Conservation (phyloP, 768 basidiomycete genomes). For the Mycena epipterygia region DNA sequence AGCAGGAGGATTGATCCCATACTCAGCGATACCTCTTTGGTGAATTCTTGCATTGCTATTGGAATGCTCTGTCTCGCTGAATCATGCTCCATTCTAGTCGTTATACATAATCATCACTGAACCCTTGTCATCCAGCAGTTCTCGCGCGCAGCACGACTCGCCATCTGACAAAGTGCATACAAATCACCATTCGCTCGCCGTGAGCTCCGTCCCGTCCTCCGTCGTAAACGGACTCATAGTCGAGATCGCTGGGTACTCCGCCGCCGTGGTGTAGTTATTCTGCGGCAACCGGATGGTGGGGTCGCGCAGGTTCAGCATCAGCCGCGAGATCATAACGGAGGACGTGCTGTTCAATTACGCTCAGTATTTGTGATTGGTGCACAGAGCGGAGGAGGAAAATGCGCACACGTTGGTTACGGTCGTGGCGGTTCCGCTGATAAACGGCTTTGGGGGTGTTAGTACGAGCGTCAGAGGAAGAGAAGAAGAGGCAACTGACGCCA, state of each 20-base stretch:
- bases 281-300: conserved; percentile 31
- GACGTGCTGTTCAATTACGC: conserved; percentile 47
- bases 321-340: conserved; percentile 54
- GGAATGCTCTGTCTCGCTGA: too few relatives aligned
- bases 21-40: too few relatives aligned
- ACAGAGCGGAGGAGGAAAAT: background rate
- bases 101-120: too few relatives aligned
- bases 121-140: too few relatives aligned
- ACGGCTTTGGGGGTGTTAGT: conserved; percentile 39
- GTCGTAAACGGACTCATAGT: conserved; percentile 18
- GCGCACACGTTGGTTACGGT: conserved; percentile 54
- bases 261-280: background rate
- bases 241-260: conserved; percentile 6
- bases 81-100: too few relatives aligned
- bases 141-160: too few relatives aligned
- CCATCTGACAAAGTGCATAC: too few relatives aligned
- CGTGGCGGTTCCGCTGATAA: conserved; percentile 48
- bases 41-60: too few relatives aligned
- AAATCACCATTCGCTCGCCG: background rate
- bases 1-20: too few relatives aligned
- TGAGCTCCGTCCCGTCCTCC: conserved; percentile 9
- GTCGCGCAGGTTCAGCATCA: conserved; percentile 59
- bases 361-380: background rate
- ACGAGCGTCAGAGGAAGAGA: background rate
- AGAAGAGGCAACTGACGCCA: conserved; percentile 40